Conservation (phyloP, 2,329 filamentous ascomycete species). For the Botrytis pseudocinerea region DNA sequence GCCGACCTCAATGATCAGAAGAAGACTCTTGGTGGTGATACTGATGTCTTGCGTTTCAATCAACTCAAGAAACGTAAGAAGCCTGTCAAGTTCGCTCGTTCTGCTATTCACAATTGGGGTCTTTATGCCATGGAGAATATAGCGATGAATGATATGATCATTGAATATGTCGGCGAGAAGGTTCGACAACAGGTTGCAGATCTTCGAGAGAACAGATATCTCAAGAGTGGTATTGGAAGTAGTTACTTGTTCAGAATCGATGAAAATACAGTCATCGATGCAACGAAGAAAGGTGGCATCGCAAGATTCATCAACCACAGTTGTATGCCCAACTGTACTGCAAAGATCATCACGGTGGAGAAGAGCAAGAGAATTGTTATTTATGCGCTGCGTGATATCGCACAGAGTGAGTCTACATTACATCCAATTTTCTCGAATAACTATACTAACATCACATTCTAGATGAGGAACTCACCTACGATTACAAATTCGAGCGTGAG, state of each 20-base stretch:
- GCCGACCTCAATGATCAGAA: conserved; percentile 96
- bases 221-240: conserved; percentile 95
- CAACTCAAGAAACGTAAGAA: conserved; percentile 99
- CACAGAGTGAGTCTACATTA: conserved; percentile 71
- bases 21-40: conserved; percentile 77
- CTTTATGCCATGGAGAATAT: conserved; percentile 98
- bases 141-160: conserved; percentile 97
- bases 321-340: conserved; percentile 97
- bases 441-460: conserved; percentile 29
- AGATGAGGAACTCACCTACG: conserved; percentile 99
- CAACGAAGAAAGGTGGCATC: conserved; percentile 97
- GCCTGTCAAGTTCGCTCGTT: conserved; percentile 95
- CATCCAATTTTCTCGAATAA: not conserved
- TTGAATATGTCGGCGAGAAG: conserved; percentile 98
- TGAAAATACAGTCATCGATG: conserved; percentile 95
- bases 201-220: conserved; percentile 85
- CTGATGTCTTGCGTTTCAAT: conserved; percentile 94
- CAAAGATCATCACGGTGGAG: conserved; percentile 98
- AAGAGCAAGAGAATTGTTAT: conserved; percentile 98
- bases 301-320: conserved; percentile 98
- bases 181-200: conserved; percentile 97
- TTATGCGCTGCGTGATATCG: conserved; percentile 93
- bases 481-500: conserved; percentile 99
- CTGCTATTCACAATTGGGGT: conserved; percentile 98
- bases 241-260: conserved; percentile 98